Evolutionary conservation across 2,329 filamentous ascomycete genomes (phyloP).

Genomic region (Fusarium compactum): DNA sequence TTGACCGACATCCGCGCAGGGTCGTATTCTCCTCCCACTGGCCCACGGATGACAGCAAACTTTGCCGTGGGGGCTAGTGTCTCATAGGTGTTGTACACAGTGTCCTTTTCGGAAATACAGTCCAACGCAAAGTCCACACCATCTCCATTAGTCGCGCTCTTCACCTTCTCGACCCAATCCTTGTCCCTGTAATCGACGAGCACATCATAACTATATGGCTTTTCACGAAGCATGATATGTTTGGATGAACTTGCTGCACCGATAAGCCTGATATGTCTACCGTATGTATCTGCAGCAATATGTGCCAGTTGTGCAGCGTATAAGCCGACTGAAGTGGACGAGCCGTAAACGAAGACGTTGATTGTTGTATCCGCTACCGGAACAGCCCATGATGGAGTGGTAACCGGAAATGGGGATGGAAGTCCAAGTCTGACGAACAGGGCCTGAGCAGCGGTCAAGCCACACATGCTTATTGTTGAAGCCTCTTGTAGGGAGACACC

Average conservation of each 20-base stretch:
- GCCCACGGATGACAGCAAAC: constrained; percentile 43
- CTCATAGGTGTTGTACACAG: constrained; percentile 49
- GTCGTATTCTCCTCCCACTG: constrained; percentile 44
- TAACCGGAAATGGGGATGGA: constrained; percentile 48
- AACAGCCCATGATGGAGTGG: no score
- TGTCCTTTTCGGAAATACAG: constrained; percentile 54
- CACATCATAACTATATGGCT: constrained; percentile 54
- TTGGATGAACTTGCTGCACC: constrained; percentile 48
- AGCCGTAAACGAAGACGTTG: constrained; percentile 50
- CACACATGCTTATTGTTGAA: constrained; percentile 56
- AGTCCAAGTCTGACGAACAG: constrained; percentile 55
- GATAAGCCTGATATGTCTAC: constrained; percentile 41
- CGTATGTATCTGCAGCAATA: constrained; percentile 5
- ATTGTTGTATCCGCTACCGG: neutral
- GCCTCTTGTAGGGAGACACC: constrained; percentile 53
- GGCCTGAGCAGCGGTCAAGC: constrained; percentile 58
- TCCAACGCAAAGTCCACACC: constrained; percentile 55
- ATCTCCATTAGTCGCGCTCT: constrained; percentile 30
- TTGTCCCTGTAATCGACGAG: constrained; percentile 55
- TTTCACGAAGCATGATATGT: constrained; percentile 44
- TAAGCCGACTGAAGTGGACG: constrained; percentile 51
- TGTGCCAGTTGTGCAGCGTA: constrained; percentile 51
- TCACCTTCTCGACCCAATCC: constrained; percentile 51
- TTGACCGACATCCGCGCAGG: constrained; percentile 44
- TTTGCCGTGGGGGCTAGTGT: constrained; percentile 47